Evolutionary conservation across 2,329 filamentous ascomycete genomes (phyloP).

Genomic region (Epichloe typhina): DNA sequence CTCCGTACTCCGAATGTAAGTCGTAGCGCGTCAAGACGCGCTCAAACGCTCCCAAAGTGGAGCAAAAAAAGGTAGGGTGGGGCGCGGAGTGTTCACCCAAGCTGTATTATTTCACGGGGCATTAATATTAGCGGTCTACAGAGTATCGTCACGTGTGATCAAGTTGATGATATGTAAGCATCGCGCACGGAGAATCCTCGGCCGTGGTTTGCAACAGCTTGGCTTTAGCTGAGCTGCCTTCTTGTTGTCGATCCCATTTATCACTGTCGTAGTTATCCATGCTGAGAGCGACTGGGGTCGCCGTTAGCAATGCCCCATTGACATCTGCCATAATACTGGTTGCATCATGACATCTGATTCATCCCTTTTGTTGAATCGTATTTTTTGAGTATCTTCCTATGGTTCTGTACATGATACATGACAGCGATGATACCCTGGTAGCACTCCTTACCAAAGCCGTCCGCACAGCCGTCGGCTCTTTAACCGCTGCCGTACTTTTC

Average conservation of each 20-base stretch:
- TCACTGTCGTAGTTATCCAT: slow-evolving; percentile 8
- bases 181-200: slow-evolving; percentile 7
- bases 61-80: not conserved
- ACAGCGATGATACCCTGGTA: slow-evolving; percentile 39
- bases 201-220: slow-evolving; percentile 1
- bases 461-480: slow-evolving; percentile 22
- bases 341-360: not conserved
- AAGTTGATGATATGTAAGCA: not conserved
- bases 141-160: slow-evolving; percentile 11
- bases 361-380: not conserved
- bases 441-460: slow-evolving; percentile 16
- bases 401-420: slow-evolving; percentile 1
- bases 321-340: not conserved
- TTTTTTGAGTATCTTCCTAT: not conserved
- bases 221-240: not conserved
- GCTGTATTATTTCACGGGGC: too few species aligned
- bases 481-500: slow-evolving; percentile 1
- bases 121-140: too few species aligned
- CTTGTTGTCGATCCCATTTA: not conserved
- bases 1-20: too few species aligned
- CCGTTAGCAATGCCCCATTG: not conserved
- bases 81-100: not conserved
- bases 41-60: too few species aligned
- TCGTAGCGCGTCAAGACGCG: not conserved
- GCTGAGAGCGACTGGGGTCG: not conserved